These are phyloP conservation scores for Stenogyne calaminthoides DNA, from an alignment of 305 asterid species.

Conservation along the genomic window DNA sequence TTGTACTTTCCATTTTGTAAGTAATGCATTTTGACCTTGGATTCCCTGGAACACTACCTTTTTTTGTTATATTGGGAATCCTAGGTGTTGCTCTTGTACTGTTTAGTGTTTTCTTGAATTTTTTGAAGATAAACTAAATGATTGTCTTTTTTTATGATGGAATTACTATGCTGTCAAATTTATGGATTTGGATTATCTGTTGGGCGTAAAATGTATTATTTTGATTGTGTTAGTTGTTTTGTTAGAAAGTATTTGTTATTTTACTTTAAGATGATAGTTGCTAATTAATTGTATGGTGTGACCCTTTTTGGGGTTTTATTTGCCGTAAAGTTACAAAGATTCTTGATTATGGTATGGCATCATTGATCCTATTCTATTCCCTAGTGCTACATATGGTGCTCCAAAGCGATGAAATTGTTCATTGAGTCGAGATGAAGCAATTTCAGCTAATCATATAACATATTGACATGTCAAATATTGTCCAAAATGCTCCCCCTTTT, in stretches of 20 bases:
- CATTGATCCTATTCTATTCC: background rate
- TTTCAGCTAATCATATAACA: background rate
- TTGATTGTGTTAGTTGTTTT: too few relatives aligned
- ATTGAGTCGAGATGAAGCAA: slow-evolving; percentile 32
- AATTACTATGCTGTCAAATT: background rate
- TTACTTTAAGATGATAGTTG: too few relatives aligned
- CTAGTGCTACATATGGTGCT: slow-evolving; percentile 14
- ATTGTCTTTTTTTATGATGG: background rate
- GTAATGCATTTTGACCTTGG: slow-evolving; percentile 25
- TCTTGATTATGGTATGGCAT: slow-evolving; percentile 7
- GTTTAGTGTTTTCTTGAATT: slow-evolving; percentile 2
- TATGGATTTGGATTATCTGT: background rate
- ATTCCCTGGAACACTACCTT: slow-evolving; percentile 28
- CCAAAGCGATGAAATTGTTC: slow-evolving; percentile 25
- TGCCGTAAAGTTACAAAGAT: background rate
- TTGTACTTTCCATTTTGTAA: slow-evolving; percentile 26
- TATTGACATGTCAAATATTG: too few relatives aligned
- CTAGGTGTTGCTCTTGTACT: slow-evolving; percentile 27
- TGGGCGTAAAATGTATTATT: background rate
- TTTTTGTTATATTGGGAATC: slow-evolving; percentile 33
- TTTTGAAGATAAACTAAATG: background rate
- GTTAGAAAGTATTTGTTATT: too few relatives aligned
- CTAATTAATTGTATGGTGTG: background rate
- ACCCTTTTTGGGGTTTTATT: background rate
- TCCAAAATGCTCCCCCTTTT: too few relatives aligned